Percentiles rank a stretch among this genome's conserved stretches.
phyloP scores from a whole-genome alignment of 306 rosid genomes.

The Cicer chorassanicum region DNA sequence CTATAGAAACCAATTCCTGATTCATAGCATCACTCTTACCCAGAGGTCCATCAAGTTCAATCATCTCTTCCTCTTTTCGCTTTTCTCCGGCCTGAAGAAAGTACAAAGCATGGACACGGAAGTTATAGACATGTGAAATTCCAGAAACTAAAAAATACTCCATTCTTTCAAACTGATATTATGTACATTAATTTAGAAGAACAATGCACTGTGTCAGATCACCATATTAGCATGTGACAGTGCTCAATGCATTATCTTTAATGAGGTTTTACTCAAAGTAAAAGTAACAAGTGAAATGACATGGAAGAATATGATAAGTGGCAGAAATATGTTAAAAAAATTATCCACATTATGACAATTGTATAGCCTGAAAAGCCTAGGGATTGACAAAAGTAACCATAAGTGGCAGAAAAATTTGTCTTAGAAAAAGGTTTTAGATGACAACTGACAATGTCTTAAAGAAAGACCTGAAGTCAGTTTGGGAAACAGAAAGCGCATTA shows the following conservation, averaged over 20 bases:
- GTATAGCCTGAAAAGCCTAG: background rate
- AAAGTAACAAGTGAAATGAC: background rate
- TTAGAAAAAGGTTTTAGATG: background rate
- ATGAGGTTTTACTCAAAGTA: background rate
- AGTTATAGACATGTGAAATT: conserved; percentile 6
- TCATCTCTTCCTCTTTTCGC: conserved; percentile 93
- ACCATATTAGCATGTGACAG: conserved; percentile 22
- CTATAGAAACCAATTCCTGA: conserved; percentile 78
- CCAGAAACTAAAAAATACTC: background rate
- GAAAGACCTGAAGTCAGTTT: background rate
- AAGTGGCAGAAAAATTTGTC: background rate
- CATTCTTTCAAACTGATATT: background rate
- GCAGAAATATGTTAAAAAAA: background rate
- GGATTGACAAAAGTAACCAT: background rate
- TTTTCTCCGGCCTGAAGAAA: conserved; percentile 89
- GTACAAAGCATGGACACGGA: conserved; percentile 1
- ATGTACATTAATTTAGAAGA: conserved; percentile 15
- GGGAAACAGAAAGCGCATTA: background rate
- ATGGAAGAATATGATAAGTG: background rate
- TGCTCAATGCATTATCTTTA: conserved; percentile 9
- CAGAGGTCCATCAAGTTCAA: conserved; percentile 95
- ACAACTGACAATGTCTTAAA: background rate
- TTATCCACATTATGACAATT: conserved; percentile 2
- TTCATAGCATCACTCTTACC: conserved; percentile 83
- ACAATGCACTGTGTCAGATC: conserved; percentile 14